Evolutionary conservation across 257 asterid species (phyloP), one percentile per base, ranked within the genome.

Genomic region (Gentiana dahurica): DNA sequence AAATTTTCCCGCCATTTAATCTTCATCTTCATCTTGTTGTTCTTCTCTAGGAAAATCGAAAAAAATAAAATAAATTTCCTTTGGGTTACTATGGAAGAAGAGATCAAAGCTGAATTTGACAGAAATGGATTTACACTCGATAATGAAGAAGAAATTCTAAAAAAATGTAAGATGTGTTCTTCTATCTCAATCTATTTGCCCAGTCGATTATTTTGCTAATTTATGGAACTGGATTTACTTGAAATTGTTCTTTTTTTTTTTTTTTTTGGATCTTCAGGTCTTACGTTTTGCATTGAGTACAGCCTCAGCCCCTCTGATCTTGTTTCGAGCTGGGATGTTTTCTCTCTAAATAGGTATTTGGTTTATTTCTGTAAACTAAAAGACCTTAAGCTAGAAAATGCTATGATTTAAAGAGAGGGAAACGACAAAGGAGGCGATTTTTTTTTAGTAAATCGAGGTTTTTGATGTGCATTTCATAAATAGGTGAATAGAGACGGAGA

Each of bases 251-350:
- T 5, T 32, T 36, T 54, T 24, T 7, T 32, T 36, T 54, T 24
- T 7, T 2, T 41, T 38, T 59, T 41, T 65, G 60, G 34, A 50
- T 67, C 56, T 5, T 44, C 33, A 92, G 97, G 91, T 71, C 76
- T 88, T 33, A 78, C 97, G n/a, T 75, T 73, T 67, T 83, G 97
- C 49, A 86, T 83, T 49, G 79, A 88, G 68, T 85, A 80, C 84
- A 79, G 82, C 73, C 79, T 88, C 61, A 86, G 89, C 71, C 83
- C 98, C 65, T 75, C 93, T 37, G 98, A 88, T 71, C 77, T 92
- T 13, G 97, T 88, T 48, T 81, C 94, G 65, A 83, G 84, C 75
- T 92, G 97, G 97, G 98, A 92, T 1, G 74, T 69, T 34, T 92
- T 75, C 74, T 83, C 95, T 24, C 66, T 88, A 60, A 92, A 83